Evolutionary conservation across 2,329 filamentous ascomycete genomes (phyloP), one percentile per base, ranked within the genome.

Genomic region (Fusarium chuoi): DNA sequence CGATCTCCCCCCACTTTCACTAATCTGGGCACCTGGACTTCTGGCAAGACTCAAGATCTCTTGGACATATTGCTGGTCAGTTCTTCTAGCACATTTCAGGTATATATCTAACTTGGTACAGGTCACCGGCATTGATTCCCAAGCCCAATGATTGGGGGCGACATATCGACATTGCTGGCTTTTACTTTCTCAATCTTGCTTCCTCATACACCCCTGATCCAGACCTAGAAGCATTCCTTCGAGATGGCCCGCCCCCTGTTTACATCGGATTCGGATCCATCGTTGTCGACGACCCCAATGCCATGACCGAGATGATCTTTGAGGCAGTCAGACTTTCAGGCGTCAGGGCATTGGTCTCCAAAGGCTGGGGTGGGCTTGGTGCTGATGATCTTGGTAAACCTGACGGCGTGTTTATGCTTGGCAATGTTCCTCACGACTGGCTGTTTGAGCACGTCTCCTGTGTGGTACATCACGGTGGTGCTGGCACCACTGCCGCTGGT

Each of bases 351-450:
- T 84, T 97, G 2, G 92, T 97, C 2, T 96, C 94, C 0, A 95
- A 96, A 78, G 95, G 94, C 22, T 97, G 94, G 95, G 94, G 94
- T 55, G 94, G 94, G 1, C 86, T 97, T 13, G 94, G 94, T 36
- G 92, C 89, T 1, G 92, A 94, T 76, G 85, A 90, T 38, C 80
- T 93, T 7, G 88, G 88, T 3, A 82, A 94, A n/a, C 94, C 94
- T 0, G 90, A 94, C 6, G 90, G 90, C 8, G 90, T 97, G 4
- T 94, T 93, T 79, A 94, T 97, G 90, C 86, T 97, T 42, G 94
- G 93, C 17, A 96, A 96, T 77, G 91, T 92, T 49, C 94, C 94
- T 3, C 95, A 97, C 71, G 95, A 97, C 82, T 97, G 94, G 94
- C 84, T 97, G 0, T 97, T 97, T 81, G 87, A 94, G 72, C 91